Evolutionary conservation across 805 yeast species (phyloP).

Genomic region (Yamadazyma kitorensis): DNA sequence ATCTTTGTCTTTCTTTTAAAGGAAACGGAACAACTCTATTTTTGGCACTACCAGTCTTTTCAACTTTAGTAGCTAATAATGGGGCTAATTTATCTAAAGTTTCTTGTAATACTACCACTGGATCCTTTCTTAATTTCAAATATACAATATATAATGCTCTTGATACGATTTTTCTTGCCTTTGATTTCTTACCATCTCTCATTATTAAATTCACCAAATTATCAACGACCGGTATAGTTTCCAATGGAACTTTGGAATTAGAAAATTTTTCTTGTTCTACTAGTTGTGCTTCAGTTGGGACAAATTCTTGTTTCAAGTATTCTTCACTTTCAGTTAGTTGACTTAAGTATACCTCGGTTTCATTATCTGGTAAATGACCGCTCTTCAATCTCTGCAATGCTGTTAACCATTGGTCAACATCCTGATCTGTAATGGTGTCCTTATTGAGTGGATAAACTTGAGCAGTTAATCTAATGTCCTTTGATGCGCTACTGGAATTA

Average conservation of each 20-base stretch:
- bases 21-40: constrained; percentile 80
- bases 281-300: constrained; percentile 64
- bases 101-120: constrained; percentile 69
- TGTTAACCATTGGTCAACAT: constrained; percentile 46
- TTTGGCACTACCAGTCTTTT: constrained; percentile 84
- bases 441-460: constrained; percentile 38
- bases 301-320: constrained; percentile 38
- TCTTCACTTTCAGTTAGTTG: constrained; percentile 38
- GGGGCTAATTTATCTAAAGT: constrained; percentile 84
- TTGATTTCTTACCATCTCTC: constrained; percentile 86
- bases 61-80: constrained; percentile 69
- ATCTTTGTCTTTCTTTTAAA: constrained; percentile 74
- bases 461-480: too few species aligned
- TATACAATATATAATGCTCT: constrained; percentile 79
- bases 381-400: constrained; percentile 41
- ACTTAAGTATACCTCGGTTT: constrained; percentile 36
- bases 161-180: constrained; percentile 69
- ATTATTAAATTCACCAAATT: constrained; percentile 83
- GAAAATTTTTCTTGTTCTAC: constrained; percentile 51
- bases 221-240: constrained; percentile 67
- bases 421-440: constrained; percentile 34
- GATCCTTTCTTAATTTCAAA: constrained; percentile 72
- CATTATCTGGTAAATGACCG: constrained; percentile 29
- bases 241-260: constrained; percentile 55
- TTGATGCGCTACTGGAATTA: too few species aligned